These are phyloP conservation scores for Kregervanrija fluxuum DNA, from an alignment of 805 yeast genomes.

Conservation along the genomic window DNA sequence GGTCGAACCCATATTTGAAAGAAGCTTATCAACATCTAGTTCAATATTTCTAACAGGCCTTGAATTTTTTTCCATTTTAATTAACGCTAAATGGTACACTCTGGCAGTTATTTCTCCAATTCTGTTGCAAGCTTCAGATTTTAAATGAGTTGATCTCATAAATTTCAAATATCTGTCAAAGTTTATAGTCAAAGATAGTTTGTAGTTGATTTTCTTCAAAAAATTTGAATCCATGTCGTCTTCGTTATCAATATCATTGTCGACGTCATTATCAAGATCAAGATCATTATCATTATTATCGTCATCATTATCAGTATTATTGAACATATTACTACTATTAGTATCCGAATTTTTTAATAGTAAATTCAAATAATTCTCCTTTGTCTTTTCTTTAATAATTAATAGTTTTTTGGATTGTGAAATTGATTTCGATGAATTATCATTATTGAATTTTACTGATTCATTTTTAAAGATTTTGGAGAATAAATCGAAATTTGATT, in stretches of 20 bases:
- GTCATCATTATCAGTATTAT: constrained; percentile 10
- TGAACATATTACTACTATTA: constrained; percentile 9
- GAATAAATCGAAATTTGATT: constrained; percentile 25
- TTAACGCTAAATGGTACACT: constrained; percentile 54
- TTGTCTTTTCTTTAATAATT: constrained; percentile 56
- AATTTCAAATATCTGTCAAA: constrained; percentile 60
- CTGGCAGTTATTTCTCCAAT: constrained; percentile 63
- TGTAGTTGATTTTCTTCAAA: constrained; percentile 38
- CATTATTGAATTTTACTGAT: constrained; percentile 25
- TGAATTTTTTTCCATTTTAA: constrained; percentile 50
- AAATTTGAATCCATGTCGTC: constrained; percentile 2
- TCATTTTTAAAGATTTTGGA: constrained; percentile 33
- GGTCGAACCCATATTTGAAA: constrained; percentile 25
- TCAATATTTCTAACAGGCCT: constrained; percentile 14
- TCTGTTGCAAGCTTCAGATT: constrained; percentile 53
- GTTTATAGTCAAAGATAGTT: constrained; percentile 51
- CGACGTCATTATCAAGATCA: constrained; percentile 7
- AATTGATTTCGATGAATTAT: constrained; percentile 20
- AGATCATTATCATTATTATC: constrained; percentile 9
- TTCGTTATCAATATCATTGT: background rate
- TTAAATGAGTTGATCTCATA: constrained; percentile 58
- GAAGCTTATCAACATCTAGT: constrained; percentile 17
- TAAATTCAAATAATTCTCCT: constrained; percentile 20
- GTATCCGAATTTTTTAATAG: constrained; percentile 1
- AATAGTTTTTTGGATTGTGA: constrained; percentile 51